phyloP scores from a whole-genome alignment of 2,329 filamentous ascomycete species.

The Pseudogymnoascus destructans region DNA sequence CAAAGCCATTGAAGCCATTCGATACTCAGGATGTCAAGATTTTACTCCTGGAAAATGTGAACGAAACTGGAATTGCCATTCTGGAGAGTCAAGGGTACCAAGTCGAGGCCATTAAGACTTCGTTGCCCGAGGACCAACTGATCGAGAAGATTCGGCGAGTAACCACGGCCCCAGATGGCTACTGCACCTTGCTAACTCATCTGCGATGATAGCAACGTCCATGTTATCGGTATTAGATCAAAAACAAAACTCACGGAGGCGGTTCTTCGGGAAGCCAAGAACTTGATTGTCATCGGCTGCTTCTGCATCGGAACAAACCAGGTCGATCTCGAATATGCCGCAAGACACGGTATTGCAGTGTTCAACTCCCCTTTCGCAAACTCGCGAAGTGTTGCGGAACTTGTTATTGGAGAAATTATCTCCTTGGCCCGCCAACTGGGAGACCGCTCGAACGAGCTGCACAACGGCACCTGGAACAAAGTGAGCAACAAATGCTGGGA shows the following conservation, averaged over 20 bases:
- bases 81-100: conserved; percentile 82
- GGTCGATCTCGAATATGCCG: conserved; percentile 75
- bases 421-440: conserved; percentile 79
- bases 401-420: conserved; percentile 92
- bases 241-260: conserved; percentile 88
- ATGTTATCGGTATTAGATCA: conserved; percentile 94
- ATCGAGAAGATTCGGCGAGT: conserved; percentile 88
- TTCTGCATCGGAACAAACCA: conserved; percentile 99
- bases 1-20: conserved; percentile 87
- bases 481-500: conserved; percentile 96
- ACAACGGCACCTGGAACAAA: conserved; percentile 94
- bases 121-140: conserved; percentile 79
- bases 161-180: conserved; percentile 13
- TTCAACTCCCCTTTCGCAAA: conserved; percentile 99
- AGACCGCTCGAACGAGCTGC: conserved; percentile 88
- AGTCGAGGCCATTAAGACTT: conserved; percentile 81
- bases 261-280: conserved; percentile 79
- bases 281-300: conserved; percentile 89
- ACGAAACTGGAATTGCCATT: conserved; percentile 75
- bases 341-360: conserved; percentile 77
- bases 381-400: conserved; percentile 88
- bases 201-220: conserved; percentile 55
- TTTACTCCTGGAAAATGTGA: conserved; percentile 88
- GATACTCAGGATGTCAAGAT: conserved; percentile 95
- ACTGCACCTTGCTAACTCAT: conserved; percentile 14